Base-by-base conservation (phyloP, 2,329 filamentous ascomycete species). In the Sclerotinia trifoliorum region DNA sequence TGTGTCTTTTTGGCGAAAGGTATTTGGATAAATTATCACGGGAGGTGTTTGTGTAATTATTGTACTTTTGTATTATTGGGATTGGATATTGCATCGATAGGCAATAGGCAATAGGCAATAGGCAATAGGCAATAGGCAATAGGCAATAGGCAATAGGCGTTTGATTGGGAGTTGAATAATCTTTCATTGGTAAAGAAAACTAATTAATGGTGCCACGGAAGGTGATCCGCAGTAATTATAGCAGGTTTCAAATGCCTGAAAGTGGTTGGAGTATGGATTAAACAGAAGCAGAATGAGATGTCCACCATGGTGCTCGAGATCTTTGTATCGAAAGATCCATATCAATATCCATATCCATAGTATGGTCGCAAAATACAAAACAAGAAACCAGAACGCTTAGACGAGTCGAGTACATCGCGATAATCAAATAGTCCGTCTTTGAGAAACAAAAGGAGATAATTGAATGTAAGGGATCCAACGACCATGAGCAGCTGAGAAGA, bases 21-120 rank as follows among this genome's bases (percentile, higher is more conserved):
- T 67, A 2, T 69, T 69, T 67, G 56, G 65, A 44, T 69, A 66
- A 24, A n/a, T n/a, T 26, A 24, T 42, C 29, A 49, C 5, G 39
- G 19, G 21, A 39, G 29, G 32, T 1, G 13, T 62, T 26, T 26
- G 29, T 62, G n/a, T 24, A 19, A 32, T 1, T 11, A 26, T 67
- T 54, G 57, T 8, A 64, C 44, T 10, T 24, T 46, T 3, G 39
- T 42, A 42, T 11, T 42, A 15, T 42, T 24, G 46, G 35, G 19
- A 21, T 2, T 5, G 24, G 26, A 42, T 35, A 46, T 44, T 55
- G 21, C 39, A 67, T n/a, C 19, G 39, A 15, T 42, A 42, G 39
- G 39, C 39, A 8, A 26, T n/a, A 21, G 26, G 29, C 15, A 35
- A 35, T 35, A 10, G 8, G 35, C 8, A 35, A 35, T 35, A 10